Conservation (phyloP, 805 yeast species). For the Kodamaea kakaduensis region DNA sequence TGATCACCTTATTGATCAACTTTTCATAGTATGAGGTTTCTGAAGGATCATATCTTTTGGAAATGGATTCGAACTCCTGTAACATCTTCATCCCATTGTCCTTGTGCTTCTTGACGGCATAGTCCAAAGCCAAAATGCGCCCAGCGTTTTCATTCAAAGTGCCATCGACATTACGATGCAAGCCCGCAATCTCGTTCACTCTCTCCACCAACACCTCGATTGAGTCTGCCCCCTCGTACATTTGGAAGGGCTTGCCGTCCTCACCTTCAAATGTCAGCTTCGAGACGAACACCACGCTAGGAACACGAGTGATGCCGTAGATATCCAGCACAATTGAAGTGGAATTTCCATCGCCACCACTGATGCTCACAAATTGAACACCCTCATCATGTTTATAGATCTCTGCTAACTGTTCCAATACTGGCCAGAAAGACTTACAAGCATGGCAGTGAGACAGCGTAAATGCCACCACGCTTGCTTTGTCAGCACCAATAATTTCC, state of each 20-base stretch:
- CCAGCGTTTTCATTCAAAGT: slow-evolving; percentile 31
- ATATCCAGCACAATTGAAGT: slow-evolving; percentile 6
- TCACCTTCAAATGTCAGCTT: slow-evolving; percentile 8
- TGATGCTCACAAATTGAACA: slow-evolving; percentile 29
- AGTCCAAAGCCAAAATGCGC: slow-evolving; percentile 21
- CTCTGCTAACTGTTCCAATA: slow-evolving; percentile 47
- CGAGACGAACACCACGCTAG: slow-evolving; percentile 6
- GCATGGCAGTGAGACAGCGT: slow-evolving; percentile 61
- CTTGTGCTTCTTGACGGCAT: slow-evolving; percentile 5
- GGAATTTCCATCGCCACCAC: slow-evolving; percentile 35
- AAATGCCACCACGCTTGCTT: slow-evolving; percentile 45
- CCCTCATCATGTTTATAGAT: slow-evolving; percentile 37
- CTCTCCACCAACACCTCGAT: slow-evolving; percentile 19
- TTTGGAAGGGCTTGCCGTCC: slow-evolving; percentile 1
- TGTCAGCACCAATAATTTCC: slow-evolving; percentile 29
- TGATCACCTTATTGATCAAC: slow-evolving; percentile 40
- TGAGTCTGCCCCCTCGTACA: slow-evolving; percentile 24
- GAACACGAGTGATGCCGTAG: slow-evolving; percentile 4
- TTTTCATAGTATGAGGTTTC: slow-evolving; percentile 46
- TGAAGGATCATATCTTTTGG: slow-evolving; percentile 3
- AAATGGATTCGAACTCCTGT: slow-evolving; percentile 1
- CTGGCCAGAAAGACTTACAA: slow-evolving; percentile 52
- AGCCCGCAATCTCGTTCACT: slow-evolving; percentile 27
- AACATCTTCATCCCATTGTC: slow-evolving; percentile 3
- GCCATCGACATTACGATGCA: slow-evolving; percentile 31